Evolutionary conservation across 495 filamentous ascomycete genomes (phyloP), one percentile per base, ranked within the genome.

Genomic region (Penicillium paxilli): DNA sequence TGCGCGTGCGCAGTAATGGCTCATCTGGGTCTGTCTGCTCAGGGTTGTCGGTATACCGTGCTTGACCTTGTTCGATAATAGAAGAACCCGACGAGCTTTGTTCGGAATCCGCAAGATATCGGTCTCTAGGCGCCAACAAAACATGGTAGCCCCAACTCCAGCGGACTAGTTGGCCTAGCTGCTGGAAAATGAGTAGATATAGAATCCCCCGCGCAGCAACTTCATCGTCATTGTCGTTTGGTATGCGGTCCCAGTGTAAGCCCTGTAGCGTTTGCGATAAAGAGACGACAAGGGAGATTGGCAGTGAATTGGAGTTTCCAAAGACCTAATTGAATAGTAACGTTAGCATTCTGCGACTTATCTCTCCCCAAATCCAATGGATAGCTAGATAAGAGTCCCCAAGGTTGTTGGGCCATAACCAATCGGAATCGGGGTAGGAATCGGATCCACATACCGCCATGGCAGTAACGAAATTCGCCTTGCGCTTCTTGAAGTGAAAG

Each of bases 81-180:
- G 74, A 67, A 12, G 70, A 66, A 33, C 80, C 77, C 2, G 23
- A 53, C 17, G 80, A 67, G 12, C 73, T 76, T 40, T 83, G 79
- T 33, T 87, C 83, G 17, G 77, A 78, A 55, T 89, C 87, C 52
- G 87, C 86, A n/a, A 73, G 44, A 42, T 70, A 79, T 17, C 67
- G 70, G 22, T 84, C 81, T 52, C 87, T 84, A 3, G 91, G 90
- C 14, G 91, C 92, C 7, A 98, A 78, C 14, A 98, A 75, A 37
- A 98, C 83, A 62, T 96, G 90, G 63, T 95, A 97, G 8, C 94
- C 94, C 95, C 95, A 98, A 58, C 90, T 97, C 94, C 94, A 98
- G 49, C 94, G 81, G 44, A 98, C 87, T 19, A 97, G 78, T 69
- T 98, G 94, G 20, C 94, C 94, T 16, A 98, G 83, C 67, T 98